phyloP scores from a whole-genome alignment of 1,284 basidiomycete genomes.

The Tylopilus sp. region DNA sequence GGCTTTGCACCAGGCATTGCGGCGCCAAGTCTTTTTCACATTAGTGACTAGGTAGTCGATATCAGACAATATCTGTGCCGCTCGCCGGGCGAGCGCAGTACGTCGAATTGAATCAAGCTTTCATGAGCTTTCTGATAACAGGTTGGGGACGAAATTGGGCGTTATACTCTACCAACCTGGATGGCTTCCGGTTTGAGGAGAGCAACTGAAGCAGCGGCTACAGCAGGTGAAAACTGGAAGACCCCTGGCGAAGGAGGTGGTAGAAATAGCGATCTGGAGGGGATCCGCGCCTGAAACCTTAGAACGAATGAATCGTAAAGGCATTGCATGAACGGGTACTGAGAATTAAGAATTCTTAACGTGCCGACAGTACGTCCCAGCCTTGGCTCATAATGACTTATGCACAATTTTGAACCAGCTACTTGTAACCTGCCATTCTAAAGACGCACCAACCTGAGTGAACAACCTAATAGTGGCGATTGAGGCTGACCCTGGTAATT shows the following conservation, averaged over 20 bases:
- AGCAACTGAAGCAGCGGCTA: constrained; percentile 53
- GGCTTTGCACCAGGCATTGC: constrained; percentile 52
- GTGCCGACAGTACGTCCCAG: not conserved
- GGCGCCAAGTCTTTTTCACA: constrained; percentile 60
- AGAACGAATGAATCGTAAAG: constrained; percentile 40
- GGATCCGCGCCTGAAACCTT: constrained; percentile 28
- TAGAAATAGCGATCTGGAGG: constrained; percentile 38
- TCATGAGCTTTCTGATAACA: not conserved
- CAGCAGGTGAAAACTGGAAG: constrained; percentile 55
- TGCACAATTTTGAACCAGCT: too few species aligned
- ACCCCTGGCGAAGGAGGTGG: constrained; percentile 34
- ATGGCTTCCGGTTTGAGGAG: constrained; percentile 59
- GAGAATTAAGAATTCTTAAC: too few species aligned
- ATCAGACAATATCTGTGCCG: constrained; percentile 56
- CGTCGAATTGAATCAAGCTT: constrained; percentile 23
- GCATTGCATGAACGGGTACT: constrained; percentile 27
- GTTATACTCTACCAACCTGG: constrained; percentile 51
- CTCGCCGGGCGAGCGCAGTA: constrained; percentile 55
- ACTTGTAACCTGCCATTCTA: too few species aligned
- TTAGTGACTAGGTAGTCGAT: constrained; percentile 59
- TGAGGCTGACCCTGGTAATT: not conserved
- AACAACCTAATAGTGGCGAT: too few species aligned
- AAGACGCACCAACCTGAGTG: not conserved
- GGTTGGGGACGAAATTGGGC: not conserved
- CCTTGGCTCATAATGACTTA: not conserved